Base-by-base conservation (phyloP, 2,329 filamentous ascomycete genomes). In the Alternaria alternata region DNA sequence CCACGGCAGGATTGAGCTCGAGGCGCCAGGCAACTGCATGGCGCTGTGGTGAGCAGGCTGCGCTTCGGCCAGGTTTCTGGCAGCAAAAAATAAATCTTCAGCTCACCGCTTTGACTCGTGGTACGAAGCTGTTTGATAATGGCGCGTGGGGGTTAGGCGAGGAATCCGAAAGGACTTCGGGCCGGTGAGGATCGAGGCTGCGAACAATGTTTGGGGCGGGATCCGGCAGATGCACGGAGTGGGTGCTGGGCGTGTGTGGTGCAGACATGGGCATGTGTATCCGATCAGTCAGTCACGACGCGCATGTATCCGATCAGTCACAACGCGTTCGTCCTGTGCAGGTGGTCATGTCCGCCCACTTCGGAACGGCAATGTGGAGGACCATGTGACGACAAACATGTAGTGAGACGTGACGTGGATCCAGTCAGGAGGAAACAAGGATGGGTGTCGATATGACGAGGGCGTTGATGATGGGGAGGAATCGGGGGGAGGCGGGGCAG, bases 101-200 rank as follows among this genome's bases (percentile, higher is more conserved):
- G n/a, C 39, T 51, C 56, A 60, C 51, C 64, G 63, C 47, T 53
- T 51, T 48, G 53, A 57, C 38, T 53, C 30, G 52, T 14, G 43
- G 51, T 3, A 54, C 34, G 57, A 62, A 64, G 59, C 57, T 54
- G 65, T 73, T 74, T 66, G 64, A 71, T 77, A 77, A 77, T 77
- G 66, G 64, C 74, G 75, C 74, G 75, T 77, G 75, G 74, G 74
- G 74, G 75, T 75, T 61, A 62, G 57, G 51, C 58, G 64, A 64
- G 49, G 54, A 54, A 28, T 51, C 32, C 53, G 26, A 36, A 60
- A 22, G 36, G 28, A 28, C 56, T 54, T 66, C 62, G 59, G 65
- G 53, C 63, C 63, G 66, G 59, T 26, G 30, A 55, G 44, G 56
- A 59, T 61, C 51, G 59, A 60, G 61, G 39, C 57, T 44, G 54